Conservation (phyloP, 306 rosid genomes). For the Begonia peltatifolia region DNA sequence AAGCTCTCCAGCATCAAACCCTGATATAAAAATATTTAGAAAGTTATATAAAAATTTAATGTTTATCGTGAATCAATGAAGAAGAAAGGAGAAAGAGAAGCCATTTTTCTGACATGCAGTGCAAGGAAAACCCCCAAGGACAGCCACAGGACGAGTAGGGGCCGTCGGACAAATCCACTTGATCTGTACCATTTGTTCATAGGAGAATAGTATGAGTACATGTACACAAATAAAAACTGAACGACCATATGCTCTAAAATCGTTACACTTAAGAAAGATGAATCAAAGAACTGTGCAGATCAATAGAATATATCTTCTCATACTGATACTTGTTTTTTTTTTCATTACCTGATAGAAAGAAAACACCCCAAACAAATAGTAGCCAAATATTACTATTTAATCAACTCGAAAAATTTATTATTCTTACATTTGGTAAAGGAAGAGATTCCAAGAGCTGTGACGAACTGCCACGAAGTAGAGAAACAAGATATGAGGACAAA, state of each 20-base stretch:
- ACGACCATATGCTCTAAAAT: no score
- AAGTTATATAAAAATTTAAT: not conserved
- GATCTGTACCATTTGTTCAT: slow-evolving; percentile 38
- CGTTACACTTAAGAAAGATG: not conserved
- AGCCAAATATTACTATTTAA: no score
- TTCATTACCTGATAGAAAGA: no score
- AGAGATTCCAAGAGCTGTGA: slow-evolving; percentile 89
- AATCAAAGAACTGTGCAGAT: not conserved
- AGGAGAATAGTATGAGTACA: not conserved
- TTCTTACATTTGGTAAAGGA: slow-evolving; percentile 77
- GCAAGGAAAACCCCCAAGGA: slow-evolving; percentile 94
- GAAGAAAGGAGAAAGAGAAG: slow-evolving; percentile 6
- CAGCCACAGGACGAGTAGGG: slow-evolving; percentile 91
- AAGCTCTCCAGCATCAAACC: slow-evolving; percentile 95
- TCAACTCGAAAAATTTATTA: not conserved
- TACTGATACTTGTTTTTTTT: no score
- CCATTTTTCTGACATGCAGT: slow-evolving; percentile 63
- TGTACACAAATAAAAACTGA: not conserved
- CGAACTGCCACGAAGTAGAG: slow-evolving; percentile 52
- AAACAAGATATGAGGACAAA: slow-evolving; percentile 17
- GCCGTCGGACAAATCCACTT: slow-evolving; percentile 99
- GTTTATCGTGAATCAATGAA: not conserved
- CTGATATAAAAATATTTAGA: slow-evolving; percentile 27
- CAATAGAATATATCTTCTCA: no score
- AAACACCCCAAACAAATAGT: no score